Base-by-base conservation (phyloP, 1,139 yeast species). In the Debaryomyces psychrophilus region DNA sequence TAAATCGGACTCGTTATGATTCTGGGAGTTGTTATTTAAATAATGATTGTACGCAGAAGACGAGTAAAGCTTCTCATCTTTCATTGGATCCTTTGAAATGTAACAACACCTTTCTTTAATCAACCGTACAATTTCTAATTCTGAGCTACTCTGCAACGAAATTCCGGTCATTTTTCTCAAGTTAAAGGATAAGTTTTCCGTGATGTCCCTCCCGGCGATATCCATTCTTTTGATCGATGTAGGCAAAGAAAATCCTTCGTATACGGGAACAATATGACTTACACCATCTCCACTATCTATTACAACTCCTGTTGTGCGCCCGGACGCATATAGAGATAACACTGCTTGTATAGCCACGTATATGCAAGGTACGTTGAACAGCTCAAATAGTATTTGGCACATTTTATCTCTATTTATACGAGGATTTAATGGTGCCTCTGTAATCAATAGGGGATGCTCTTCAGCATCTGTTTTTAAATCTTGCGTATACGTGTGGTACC, bases 211-310 rank as follows among this genome's bases (percentile, higher is more conserved):
- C 0, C 98, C 98, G 0, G 95, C 97, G 25, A 90, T 67, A 60
- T 90, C 95, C 56, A 87, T 76, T 48, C 97, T 68, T 61, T 81
- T 81, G 14, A 89, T 82, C 1, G 95, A 83, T 2, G 85, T 76
- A 0, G 92, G 84, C 23, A 92, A 64, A 6, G 93, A 76, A 64
- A 89, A 90, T 4, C 98, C 98, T 50, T 90, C 93, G 64, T 80
- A 92, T 0, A 93, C 90, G 0, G 98, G 97, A 1, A 90, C 96
- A 7, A 89, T 77, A 60, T 88, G 93, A 38, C 87, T 81, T 20
- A 90, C 96, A 3, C 97, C 97, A 61, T 92, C 98, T 3, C 98
- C 98, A 33, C 87, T 81, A 62, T 92, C 97, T 11, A 92, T 64
- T 8, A 90, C 96, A 34, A 89, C 80, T 1, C 98, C 98, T 0